Conservation (phyloP, 345 rosid genomes). For the Bretschneidera sinensis region DNA sequence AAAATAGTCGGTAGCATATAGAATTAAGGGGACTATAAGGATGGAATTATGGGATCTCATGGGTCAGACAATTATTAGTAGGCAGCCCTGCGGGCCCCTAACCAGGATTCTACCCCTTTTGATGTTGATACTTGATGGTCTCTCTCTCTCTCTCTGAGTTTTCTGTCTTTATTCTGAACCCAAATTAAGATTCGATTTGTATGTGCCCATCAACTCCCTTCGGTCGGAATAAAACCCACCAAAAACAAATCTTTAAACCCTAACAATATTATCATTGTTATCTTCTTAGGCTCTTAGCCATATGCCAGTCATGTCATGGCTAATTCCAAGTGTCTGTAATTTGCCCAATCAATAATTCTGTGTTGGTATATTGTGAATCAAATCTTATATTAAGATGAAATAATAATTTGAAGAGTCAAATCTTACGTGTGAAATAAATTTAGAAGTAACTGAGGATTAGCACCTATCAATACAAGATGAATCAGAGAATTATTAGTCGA, state of each 20-base stretch:
- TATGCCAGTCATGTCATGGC: too few relatives aligned
- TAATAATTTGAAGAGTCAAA: too few relatives aligned
- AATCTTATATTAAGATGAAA: too few relatives aligned
- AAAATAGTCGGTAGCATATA: slow-evolving; percentile 23
- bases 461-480: too few relatives aligned
- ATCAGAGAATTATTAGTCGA: too few relatives aligned
- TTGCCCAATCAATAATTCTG: too few relatives aligned
- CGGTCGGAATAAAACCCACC: slow-evolving; percentile 38
- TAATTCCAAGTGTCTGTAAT: too few relatives aligned
- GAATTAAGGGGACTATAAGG: too few relatives aligned
- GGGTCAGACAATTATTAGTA: slow-evolving; percentile 46
- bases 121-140: slow-evolving; percentile 31
- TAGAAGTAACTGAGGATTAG: too few relatives aligned
- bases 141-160: slow-evolving; percentile 1
- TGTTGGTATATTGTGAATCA: too few relatives aligned
- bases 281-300: too few relatives aligned
- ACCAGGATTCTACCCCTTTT: slow-evolving; percentile 18
- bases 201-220: slow-evolving; percentile 12
- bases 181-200: slow-evolving; percentile 17
- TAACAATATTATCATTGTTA: slow-evolving; percentile 10
- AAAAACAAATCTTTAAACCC: slow-evolving; percentile 8
- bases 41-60: neutral
- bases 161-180: slow-evolving; percentile 7
- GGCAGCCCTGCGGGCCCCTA: slow-evolving; percentile 33
- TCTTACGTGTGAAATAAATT: too few relatives aligned